Conservation (phyloP, 352 stramenopile species). For the Phytopythium litorale region DNA sequence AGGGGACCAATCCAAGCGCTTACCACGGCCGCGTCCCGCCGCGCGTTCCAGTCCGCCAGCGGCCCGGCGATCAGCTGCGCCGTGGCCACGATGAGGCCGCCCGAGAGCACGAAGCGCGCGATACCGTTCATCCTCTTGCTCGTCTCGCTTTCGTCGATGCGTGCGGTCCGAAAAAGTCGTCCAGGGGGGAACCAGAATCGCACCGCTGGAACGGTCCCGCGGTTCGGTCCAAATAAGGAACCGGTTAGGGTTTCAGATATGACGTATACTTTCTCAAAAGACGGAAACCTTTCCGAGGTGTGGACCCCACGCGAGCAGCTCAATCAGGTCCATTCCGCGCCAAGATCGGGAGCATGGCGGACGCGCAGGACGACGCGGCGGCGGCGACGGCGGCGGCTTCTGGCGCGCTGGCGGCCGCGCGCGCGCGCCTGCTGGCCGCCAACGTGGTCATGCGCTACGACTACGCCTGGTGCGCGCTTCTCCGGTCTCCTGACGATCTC, state of each 20-base stretch:
- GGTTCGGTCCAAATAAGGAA: neutral
- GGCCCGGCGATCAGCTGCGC: conserved; percentile 64
- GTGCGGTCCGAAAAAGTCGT: neutral
- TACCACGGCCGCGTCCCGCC: conserved; percentile 62
- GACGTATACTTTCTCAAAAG: neutral
- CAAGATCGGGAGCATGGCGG: conserved; percentile 7
- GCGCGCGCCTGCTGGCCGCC: conserved; percentile 42
- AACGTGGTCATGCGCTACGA: conserved; percentile 83
- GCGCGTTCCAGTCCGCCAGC: conserved; percentile 71
- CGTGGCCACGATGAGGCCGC: conserved; percentile 62
- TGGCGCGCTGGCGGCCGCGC: conserved; percentile 20
- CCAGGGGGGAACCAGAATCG: neutral
- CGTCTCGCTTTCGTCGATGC: neutral
- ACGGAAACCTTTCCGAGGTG: neutral
- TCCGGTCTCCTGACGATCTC: conserved; percentile 5
- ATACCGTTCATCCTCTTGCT: conserved; percentile 57
- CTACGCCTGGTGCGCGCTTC: conserved; percentile 61
- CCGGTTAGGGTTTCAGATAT: neutral
- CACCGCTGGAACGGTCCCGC: neutral
- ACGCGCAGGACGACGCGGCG: neutral
- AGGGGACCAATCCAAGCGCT: conserved; percentile 4
- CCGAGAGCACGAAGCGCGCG: conserved; percentile 65
- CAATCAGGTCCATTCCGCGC: too few relatives aligned
- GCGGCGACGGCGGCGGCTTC: conserved; percentile 10
- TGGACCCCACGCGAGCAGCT: neutral